Percentiles rank a stretch among this genome's conserved stretches.
These are phyloP conservation scores for Aspergillus sparsus DNA, from an alignment of 495 filamentous ascomycete species.

Conservation along the genomic window DNA sequence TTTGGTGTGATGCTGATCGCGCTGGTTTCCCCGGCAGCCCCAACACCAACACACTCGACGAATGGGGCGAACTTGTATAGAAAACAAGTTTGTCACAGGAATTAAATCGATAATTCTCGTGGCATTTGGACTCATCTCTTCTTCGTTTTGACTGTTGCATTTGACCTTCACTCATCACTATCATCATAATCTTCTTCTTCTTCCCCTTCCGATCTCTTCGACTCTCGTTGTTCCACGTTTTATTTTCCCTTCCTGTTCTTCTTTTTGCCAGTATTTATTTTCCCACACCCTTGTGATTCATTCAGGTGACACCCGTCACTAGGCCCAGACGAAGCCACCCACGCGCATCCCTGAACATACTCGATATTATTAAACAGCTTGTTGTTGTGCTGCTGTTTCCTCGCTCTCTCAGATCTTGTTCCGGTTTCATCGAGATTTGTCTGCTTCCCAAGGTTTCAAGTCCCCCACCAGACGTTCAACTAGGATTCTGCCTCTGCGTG, in stretches of 20 bases:
- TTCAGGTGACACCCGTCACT: constrained; percentile 19
- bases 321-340: constrained; percentile 2
- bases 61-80: too few relatives aligned
- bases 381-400: constrained; percentile 2
- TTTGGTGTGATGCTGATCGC: constrained; percentile 12
- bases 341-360: constrained; percentile 4
- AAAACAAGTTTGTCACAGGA: too few relatives aligned
- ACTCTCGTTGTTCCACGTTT: neutral
- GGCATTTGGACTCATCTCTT: too few relatives aligned
- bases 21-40: constrained; percentile 29
- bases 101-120: too few relatives aligned
- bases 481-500: neutral
- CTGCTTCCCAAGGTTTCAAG: neutral
- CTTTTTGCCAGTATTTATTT: neutral
- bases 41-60: constrained; percentile 8
- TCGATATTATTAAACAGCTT: constrained; percentile 12
- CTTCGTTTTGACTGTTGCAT: too few relatives aligned
- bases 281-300: constrained; percentile 8
- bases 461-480: neutral
- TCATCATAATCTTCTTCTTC: neutral
- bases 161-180: too few relatives aligned
- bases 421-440: constrained; percentile 3
- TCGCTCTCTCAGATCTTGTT: constrained; percentile 5
- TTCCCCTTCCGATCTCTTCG: neutral
- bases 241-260: constrained; percentile 1